Evolutionary conservation across 352 stramenopile species (phyloP).

Genomic region (Phytophthora fragariae): DNA sequence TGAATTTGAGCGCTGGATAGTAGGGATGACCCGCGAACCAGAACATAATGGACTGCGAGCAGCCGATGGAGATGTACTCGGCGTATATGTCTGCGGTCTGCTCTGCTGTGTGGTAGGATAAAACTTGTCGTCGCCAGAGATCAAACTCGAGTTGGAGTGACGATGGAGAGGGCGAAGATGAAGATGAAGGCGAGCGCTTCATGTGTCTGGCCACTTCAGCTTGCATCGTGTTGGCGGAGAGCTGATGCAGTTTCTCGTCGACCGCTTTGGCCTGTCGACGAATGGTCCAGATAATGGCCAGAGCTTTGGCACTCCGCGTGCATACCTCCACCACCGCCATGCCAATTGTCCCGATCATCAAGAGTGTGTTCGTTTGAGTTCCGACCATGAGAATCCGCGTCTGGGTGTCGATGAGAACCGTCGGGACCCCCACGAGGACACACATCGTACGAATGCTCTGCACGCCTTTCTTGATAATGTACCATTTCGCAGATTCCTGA

Average conservation of each 20-base stretch:
- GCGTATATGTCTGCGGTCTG: background rate
- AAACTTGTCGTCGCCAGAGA: background rate
- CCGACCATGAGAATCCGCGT: background rate
- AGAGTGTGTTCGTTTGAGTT: background rate
- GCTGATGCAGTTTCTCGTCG: background rate
- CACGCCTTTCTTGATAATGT: conserved; percentile 1
- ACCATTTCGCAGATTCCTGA: background rate
- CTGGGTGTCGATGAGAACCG: conserved; percentile 1
- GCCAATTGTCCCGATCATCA: background rate
- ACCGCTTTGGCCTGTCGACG: background rate
- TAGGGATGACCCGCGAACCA: background rate
- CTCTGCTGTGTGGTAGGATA: background rate
- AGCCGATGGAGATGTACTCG: conserved; percentile 1
- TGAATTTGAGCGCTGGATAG: background rate
- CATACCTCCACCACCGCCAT: background rate
- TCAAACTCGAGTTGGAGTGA: background rate
- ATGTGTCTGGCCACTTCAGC: background rate
- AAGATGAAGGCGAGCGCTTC: background rate
- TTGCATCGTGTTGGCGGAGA: background rate
- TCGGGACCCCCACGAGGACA: background rate
- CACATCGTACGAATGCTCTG: background rate
- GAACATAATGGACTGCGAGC: background rate
- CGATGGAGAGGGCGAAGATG: background rate
- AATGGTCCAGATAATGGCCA: background rate
- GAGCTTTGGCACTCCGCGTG: background rate